A percentile compares a stretch with the other conserved stretches of the same genome.
Evolutionary conservation across 371 early-diverging fungal species (phyloP).

Genomic region (Rhizopus arrhizus): DNA sequence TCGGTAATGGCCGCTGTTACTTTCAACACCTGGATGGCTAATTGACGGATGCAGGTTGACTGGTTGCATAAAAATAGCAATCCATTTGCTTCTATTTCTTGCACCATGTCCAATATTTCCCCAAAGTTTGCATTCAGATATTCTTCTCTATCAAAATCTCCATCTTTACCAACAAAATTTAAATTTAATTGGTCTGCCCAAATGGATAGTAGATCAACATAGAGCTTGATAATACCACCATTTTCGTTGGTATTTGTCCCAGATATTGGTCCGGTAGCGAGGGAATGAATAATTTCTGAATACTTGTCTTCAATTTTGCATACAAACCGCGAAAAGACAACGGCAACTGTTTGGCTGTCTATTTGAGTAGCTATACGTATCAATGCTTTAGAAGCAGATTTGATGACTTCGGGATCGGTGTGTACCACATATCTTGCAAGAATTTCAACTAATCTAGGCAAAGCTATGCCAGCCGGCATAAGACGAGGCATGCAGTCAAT

Average conservation of each 20-base stretch:
- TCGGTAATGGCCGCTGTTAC: background rate
- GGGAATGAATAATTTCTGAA: constrained; percentile 53
- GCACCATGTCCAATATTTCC: constrained; percentile 56
- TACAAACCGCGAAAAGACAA: constrained; percentile 60
- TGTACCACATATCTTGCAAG: constrained; percentile 78
- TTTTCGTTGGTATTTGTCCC: constrained; percentile 13
- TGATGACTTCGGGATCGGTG: constrained; percentile 79
- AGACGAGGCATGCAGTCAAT: constrained; percentile 76
- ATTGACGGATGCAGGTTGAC: constrained; percentile 58
- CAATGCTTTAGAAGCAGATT: constrained; percentile 66
- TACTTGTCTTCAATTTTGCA: constrained; percentile 64
- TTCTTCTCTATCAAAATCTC: constrained; percentile 6
- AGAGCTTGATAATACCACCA: constrained; percentile 44
- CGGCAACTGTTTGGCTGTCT: constrained; percentile 62
- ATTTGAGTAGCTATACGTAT: constrained; percentile 69
- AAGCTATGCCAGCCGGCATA: constrained; percentile 66
- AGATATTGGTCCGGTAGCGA: constrained; percentile 40
- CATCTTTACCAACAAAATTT: constrained; percentile 11
- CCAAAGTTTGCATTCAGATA: constrained; percentile 24
- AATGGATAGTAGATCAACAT: constrained; percentile 43
- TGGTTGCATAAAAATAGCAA: constrained; percentile 73
- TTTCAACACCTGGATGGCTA: constrained; percentile 59
- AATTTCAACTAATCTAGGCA: constrained; percentile 74
- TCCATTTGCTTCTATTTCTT: constrained; percentile 76
- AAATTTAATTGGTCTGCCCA: constrained; percentile 47